Evolutionary conservation across 139 green algal species (phyloP).

Genomic region (Chlorella sorokiniana): DNA sequence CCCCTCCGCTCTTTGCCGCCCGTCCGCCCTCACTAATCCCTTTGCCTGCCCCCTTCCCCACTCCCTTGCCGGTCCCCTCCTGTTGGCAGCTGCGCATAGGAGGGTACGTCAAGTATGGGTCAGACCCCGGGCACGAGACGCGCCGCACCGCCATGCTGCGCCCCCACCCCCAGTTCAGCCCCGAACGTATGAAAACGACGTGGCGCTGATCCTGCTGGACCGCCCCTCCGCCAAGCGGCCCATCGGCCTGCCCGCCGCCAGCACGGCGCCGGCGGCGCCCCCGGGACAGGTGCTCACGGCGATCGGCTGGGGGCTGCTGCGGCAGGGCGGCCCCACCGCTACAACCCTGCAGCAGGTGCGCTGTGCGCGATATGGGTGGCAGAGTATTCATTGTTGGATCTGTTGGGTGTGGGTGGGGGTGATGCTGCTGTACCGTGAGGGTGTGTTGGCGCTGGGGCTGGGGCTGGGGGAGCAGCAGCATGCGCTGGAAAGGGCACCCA

Average conservation of each 20-base stretch:
- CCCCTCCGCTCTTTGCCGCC: too few species aligned
- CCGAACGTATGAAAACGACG: not conserved
- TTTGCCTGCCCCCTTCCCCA: not conserved
- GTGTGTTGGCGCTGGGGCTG: too few species aligned
- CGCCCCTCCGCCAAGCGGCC: not conserved
- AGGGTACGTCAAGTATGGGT: not conserved
- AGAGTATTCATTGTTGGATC: not conserved
- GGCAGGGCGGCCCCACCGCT: not conserved
- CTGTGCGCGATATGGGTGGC: not conserved
- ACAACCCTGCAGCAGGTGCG: not conserved
- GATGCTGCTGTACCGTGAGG: not conserved
- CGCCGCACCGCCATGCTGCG: not conserved
- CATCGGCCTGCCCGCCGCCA: not conserved
- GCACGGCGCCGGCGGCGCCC: not conserved
- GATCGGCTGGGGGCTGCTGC: not conserved
- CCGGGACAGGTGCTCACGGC: not conserved
- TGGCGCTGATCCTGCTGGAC: conserved; percentile 9
- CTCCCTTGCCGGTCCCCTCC: not conserved
- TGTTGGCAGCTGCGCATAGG: conserved; percentile 2
- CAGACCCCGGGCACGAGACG: not conserved
- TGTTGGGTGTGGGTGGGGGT: not conserved
- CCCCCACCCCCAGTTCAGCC: not conserved
- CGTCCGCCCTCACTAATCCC: too few species aligned
- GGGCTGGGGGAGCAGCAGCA: too few species aligned
- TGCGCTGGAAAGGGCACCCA: too few species aligned